These are phyloP conservation scores for Boletus sensibilis DNA, from an alignment of 768 basidiomycete species.

Conservation along the genomic window DNA sequence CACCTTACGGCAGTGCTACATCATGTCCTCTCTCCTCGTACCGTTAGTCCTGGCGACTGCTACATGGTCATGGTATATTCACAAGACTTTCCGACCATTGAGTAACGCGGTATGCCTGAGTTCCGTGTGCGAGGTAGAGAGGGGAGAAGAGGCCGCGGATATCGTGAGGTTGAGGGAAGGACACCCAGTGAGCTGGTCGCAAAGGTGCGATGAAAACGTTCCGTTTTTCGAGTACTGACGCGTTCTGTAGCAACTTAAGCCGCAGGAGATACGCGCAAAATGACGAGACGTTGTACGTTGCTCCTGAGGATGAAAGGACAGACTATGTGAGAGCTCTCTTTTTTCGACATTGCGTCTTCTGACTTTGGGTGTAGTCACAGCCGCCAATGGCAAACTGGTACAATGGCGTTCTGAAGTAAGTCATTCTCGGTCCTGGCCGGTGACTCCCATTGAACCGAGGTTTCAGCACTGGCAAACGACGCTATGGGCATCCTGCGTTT, in stretches of 20 bases:
- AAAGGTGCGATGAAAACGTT: conserved; percentile 52
- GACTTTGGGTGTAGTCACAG: conserved; percentile 61
- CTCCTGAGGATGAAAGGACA: conserved; percentile 89
- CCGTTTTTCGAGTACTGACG: not conserved
- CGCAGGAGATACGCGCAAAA: conserved; percentile 87
- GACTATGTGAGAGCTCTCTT: conserved; percentile 62
- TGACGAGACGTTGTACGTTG: conserved; percentile 93
- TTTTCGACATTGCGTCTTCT: not conserved
- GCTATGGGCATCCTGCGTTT: conserved; percentile 94
- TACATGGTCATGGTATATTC: conserved; percentile 79
- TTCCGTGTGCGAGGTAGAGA: conserved; percentile 84
- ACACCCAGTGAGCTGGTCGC: conserved; percentile 85
- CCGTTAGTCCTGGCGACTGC: conserved; percentile 77
- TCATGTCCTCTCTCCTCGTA: conserved; percentile 60
- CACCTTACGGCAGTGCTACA: conserved; percentile 57
- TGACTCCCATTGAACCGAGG: conserved; percentile 2
- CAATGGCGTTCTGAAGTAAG: conserved; percentile 85
- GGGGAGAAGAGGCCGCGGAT: conserved; percentile 83
- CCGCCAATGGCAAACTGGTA: conserved; percentile 98
- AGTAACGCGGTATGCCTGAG: conserved; percentile 84
- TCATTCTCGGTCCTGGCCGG: not conserved
- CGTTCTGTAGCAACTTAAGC: conserved; percentile 66
- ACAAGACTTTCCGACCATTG: conserved; percentile 64
- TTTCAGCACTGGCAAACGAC: conserved; percentile 82
- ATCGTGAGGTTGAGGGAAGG: conserved; percentile 72